Conservation (phyloP, 75 land plant genomes). For the Pinus tabuliformis region DNA sequence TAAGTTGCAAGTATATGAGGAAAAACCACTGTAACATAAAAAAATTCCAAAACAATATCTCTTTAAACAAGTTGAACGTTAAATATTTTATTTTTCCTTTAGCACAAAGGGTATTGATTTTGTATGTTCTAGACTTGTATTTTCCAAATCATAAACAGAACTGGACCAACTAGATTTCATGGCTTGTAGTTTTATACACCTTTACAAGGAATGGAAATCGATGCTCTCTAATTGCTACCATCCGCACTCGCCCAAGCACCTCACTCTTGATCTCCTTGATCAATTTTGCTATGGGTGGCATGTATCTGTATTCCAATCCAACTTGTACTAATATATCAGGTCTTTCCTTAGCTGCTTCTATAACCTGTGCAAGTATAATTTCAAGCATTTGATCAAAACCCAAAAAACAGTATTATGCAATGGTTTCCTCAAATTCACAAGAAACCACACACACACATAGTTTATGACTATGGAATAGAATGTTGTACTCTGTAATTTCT, state of each 20-base stretch:
- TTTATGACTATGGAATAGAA: not conserved
- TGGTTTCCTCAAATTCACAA: not conserved
- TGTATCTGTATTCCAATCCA: constrained; percentile 97
- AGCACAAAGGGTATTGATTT: not conserved
- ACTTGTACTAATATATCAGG: constrained; percentile 91
- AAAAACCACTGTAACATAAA: not conserved
- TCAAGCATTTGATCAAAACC: not conserved
- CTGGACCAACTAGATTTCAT: not conserved
- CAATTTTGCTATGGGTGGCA: constrained; percentile 94
- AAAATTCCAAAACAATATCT: not conserved
- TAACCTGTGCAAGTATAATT: constrained; percentile 40
- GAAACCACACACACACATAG: not conserved
- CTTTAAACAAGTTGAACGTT: not conserved
- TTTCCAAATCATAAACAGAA: not conserved
- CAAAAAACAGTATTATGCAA: not conserved
- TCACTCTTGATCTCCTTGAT: constrained; percentile 68
- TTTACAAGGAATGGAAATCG: constrained; percentile 96
- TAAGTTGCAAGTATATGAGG: not conserved
- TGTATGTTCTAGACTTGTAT: not conserved
- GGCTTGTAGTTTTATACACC: constrained; percentile 31
- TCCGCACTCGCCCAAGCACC: constrained; percentile 70
- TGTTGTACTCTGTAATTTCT: too few species aligned
- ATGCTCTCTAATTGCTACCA: constrained; percentile 97
- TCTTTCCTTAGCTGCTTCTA: constrained; percentile 76
- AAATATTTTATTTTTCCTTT: not conserved